Evolutionary conservation across 805 yeast genomes (phyloP).

Genomic region (Pachysolen tannophilus): DNA sequence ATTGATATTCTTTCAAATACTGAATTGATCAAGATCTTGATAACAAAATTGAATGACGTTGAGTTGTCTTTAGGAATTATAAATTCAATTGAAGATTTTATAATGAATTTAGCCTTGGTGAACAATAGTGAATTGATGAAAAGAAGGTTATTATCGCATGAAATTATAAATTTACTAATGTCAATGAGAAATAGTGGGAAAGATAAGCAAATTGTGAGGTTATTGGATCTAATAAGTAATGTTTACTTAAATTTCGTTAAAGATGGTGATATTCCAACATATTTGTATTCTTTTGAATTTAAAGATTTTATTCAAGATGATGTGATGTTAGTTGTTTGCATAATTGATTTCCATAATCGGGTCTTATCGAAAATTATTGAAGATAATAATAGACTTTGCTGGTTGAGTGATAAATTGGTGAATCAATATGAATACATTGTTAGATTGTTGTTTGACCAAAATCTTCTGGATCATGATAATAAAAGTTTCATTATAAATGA

Average conservation of each 20-base stretch:
- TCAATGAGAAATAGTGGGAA: constrained; percentile 3
- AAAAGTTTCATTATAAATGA: constrained; percentile 1
- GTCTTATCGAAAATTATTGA: background rate
- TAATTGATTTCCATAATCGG: constrained; percentile 1
- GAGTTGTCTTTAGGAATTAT: background rate
- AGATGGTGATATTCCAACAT: background rate
- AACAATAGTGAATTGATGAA: constrained; percentile 2
- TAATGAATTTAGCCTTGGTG: background rate
- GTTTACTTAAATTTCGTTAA: constrained; percentile 2
- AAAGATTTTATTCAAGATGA: constrained; percentile 4
- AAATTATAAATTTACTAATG: constrained; percentile 1
- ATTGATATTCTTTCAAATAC: constrained; percentile 8
- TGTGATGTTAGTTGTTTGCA: constrained; percentile 1
- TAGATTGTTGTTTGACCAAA: background rate
- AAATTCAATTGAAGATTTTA: constrained; percentile 1
- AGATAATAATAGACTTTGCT: background rate
- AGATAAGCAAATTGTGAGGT: constrained; percentile 1
- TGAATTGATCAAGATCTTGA: constrained; percentile 5
- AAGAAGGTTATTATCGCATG: constrained; percentile 8
- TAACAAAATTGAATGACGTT: constrained; percentile 1
- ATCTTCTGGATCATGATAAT: background rate
- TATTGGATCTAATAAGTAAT: constrained; percentile 2
- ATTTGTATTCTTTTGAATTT: constrained; percentile 1
- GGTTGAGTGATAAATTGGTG: background rate
- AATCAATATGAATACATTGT: background rate